Percentiles rank a stretch among this genome's conserved stretches.
Evolutionary conservation across 2,329 filamentous ascomycete species (phyloP).

Genomic region (Cercospora sojina): DNA sequence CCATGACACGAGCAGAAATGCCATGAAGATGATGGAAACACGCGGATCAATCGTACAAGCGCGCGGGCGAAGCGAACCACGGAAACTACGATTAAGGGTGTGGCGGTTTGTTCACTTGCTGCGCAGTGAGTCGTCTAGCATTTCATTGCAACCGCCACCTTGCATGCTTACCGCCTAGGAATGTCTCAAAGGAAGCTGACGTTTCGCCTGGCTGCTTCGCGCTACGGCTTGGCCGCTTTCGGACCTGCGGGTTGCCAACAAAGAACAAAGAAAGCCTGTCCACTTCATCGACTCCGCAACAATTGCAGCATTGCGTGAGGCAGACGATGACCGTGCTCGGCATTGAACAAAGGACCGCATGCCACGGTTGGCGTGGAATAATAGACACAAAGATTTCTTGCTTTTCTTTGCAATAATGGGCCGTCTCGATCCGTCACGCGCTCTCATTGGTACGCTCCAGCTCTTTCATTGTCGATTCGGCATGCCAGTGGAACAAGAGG

Average conservation of each 20-base stretch:
- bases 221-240: conserved; percentile 35
- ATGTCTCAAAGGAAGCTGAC: conserved; percentile 37
- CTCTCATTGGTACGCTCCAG: conserved; percentile 32
- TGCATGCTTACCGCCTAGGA: conserved; percentile 34
- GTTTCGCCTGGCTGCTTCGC: conserved; percentile 29
- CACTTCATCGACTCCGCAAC: conserved; percentile 32
- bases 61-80: conserved; percentile 11
- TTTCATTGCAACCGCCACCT: conserved; percentile 29
- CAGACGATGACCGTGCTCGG: conserved; percentile 32
- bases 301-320: conserved; percentile 34
- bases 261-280: conserved; percentile 39
- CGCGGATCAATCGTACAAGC: conserved; percentile 6
- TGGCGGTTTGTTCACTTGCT: conserved; percentile 28
- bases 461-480: conserved; percentile 36
- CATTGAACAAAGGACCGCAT: conserved; percentile 38
- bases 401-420: conserved; percentile 33
- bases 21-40: conserved; percentile 24
- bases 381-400: conserved; percentile 37
- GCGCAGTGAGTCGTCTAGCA: conserved; percentile 32
- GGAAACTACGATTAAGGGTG: conserved; percentile 19
- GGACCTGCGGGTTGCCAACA: conserved; percentile 35
- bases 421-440: conserved; percentile 32
- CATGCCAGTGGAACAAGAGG: conserved; percentile 37
- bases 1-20: conserved; percentile 30
- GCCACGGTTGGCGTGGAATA: conserved; percentile 35